These are phyloP conservation scores for Diaporthe citri DNA, from an alignment of 2,329 filamentous ascomycete species.

Conservation along the genomic window DNA sequence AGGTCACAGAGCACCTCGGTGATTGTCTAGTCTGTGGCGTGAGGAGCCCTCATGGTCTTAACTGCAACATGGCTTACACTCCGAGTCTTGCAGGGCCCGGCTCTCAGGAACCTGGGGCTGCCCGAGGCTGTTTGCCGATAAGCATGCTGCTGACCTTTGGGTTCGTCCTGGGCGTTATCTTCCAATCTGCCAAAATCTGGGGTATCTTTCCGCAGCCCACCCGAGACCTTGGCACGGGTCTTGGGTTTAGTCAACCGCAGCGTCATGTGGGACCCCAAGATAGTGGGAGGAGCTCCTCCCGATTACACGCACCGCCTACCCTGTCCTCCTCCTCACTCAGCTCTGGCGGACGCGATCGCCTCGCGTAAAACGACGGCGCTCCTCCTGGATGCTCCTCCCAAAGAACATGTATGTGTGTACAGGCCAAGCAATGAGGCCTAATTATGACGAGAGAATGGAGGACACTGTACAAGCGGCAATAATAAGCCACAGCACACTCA, in stretches of 20 bases:
- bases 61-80: conserved; percentile 4
- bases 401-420: neutral
- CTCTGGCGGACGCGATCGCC: conserved; percentile 7
- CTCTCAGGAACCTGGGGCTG: conserved; percentile 17
- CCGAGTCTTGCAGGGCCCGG: neutral
- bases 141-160: conserved; percentile 19
- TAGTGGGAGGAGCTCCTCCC: conserved; percentile 30
- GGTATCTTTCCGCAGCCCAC: conserved; percentile 20
- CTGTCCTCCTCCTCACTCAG: conserved; percentile 23
- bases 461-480: neutral
- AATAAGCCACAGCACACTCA: neutral
- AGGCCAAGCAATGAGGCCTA: neutral
- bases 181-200: conserved; percentile 19
- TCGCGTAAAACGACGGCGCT: conserved; percentile 26
- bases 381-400: conserved; percentile 26
- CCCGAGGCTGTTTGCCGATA: conserved; percentile 19
- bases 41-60: conserved; percentile 25
- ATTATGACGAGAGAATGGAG: neutral
- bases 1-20: conserved; percentile 14
- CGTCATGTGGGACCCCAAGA: conserved; percentile 24
- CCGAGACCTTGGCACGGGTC: conserved; percentile 7
- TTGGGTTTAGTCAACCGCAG: conserved; percentile 19
- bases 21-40: neutral
- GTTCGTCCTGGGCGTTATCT: conserved; percentile 16
- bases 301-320: conserved; percentile 1